These are phyloP conservation scores for Heterobasidion irregulare DNA, from an alignment of 1,284 basidiomycete species.

Conservation along the genomic window DNA sequence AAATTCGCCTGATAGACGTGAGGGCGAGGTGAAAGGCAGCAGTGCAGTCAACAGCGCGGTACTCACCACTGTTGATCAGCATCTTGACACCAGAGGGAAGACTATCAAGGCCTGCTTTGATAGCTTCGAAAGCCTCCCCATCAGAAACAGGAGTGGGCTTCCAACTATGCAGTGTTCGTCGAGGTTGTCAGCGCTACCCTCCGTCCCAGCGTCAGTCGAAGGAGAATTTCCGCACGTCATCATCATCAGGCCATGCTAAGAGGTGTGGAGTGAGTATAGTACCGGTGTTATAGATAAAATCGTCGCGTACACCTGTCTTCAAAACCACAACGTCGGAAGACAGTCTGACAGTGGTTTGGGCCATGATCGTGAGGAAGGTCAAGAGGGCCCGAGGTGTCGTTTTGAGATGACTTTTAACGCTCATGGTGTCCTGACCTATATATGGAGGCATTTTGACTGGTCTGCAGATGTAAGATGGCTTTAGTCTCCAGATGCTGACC, in stretches of 20 bases:
- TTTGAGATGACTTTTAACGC: too few species aligned
- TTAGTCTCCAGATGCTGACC: too few species aligned
- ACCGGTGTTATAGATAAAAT: not conserved
- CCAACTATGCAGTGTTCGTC: not conserved
- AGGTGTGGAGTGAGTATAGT: not conserved
- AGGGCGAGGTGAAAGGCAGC: not conserved
- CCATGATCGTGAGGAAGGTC: not conserved
- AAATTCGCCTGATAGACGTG: constrained; percentile 26
- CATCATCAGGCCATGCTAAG: constrained; percentile 43
- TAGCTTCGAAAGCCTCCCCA: constrained; percentile 48
- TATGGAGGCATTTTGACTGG: too few species aligned
- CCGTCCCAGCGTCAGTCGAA: not conserved
- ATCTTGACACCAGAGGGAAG: constrained; percentile 37
- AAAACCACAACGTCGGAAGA: constrained; percentile 8
- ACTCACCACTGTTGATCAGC: constrained; percentile 37
- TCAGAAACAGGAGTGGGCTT: constrained; percentile 27
- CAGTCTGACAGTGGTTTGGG: constrained; percentile 2
- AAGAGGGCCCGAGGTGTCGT: too few species aligned
- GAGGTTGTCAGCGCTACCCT: not conserved
- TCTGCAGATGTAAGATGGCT: too few species aligned
- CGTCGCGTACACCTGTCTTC: constrained; percentile 6
- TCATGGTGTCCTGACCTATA: too few species aligned
- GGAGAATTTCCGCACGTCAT: constrained; percentile 31
- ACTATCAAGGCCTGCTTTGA: constrained; percentile 54
- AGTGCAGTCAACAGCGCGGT: not conserved